Evolutionary conservation across 345 rosid genomes (phyloP), one percentile per base, ranked within the genome.

Genomic region (Limnanthes douglasii): DNA sequence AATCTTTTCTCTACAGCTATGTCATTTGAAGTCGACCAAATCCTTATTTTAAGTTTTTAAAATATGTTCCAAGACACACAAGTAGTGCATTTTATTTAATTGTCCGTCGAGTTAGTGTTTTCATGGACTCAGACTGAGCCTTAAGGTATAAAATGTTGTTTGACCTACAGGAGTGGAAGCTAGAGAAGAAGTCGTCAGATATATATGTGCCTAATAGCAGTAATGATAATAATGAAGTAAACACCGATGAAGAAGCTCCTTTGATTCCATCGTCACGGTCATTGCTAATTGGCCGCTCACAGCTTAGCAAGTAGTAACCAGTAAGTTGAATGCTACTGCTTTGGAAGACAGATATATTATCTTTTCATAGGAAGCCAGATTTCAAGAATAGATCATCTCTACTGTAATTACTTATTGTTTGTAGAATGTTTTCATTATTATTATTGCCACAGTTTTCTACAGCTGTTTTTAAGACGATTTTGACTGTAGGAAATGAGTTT

Each of bases 101-200:
- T n/a, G n/a, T n/a, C n/a, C n/a, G n/a, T n/a, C n/a, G n/a, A n/a
- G n/a, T n/a, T n/a, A n/a, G n/a, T n/a, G n/a, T n/a, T n/a, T n/a
- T n/a, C n/a, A n/a, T n/a, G n/a, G n/a, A n/a, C n/a, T n/a, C n/a
- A n/a, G n/a, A n/a, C n/a, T n/a, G n/a, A n/a, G n/a, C n/a, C n/a
- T n/a, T n/a, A n/a, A n/a, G n/a, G n/a, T n/a, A n/a, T n/a, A n/a
- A n/a, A n/a, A n/a, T n/a, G n/a, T n/a, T n/a, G n/a, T 17, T 15
- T 5, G 3, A 13, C 15, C 30, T 10, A 8, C 70, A 85, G 99
- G 96, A 92, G 12, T 75, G 82, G 83, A 92, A 78, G 62, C 39
- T 78, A 62, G 96, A 78, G 63, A 88, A 88, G 81, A 92, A 78
- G 60, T 85, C 96, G 17, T 81, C 93, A 5, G 93, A 90, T 57